phyloP scores from a whole-genome alignment of 345 rosid species.

The Melastoma malabathricum region DNA sequence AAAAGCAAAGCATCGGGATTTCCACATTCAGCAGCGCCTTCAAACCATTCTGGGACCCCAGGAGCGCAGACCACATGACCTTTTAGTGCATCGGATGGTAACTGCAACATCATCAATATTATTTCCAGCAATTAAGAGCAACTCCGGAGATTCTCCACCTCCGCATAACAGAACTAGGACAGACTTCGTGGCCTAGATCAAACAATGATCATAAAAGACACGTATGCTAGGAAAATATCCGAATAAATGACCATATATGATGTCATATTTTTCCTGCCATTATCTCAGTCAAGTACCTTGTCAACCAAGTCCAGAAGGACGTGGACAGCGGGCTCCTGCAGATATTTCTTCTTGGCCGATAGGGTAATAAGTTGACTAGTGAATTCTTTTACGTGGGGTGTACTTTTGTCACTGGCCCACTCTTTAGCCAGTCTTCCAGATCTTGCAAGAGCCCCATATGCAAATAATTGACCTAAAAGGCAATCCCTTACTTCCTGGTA shows the following conservation, averaged over 20 bases:
- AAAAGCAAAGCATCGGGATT: constrained; percentile 92
- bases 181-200: too few species aligned
- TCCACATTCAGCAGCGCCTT: constrained; percentile 52
- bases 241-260: not conserved
- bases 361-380: constrained; percentile 46
- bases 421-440: constrained; percentile 57
- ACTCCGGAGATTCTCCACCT: too few species aligned
- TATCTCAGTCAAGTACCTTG: constrained; percentile 31
- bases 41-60: constrained; percentile 63
- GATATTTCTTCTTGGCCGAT: constrained; percentile 63
- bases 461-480: constrained; percentile 78
- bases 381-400: constrained; percentile 48
- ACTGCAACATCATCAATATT: constrained; percentile 19
- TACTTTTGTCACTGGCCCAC: constrained; percentile 45
- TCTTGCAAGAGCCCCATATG: constrained; percentile 73
- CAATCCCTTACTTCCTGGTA: constrained; percentile 69
- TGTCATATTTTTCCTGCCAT: not conserved
- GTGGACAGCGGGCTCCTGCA: constrained; percentile 82
- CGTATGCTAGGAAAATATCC: too few species aligned
- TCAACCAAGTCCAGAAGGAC: constrained; percentile 60
- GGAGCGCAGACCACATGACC: constrained; percentile 63
- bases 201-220: too few species aligned
- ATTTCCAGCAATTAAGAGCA: too few species aligned
- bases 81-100: constrained; percentile 49
- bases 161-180: too few species aligned